A percentile compares a stretch with the other conserved stretches of the same genome.
Evolutionary conservation across 2,329 filamentous ascomycete genomes (phyloP).

Genomic region (Fusarium nelsonii): DNA sequence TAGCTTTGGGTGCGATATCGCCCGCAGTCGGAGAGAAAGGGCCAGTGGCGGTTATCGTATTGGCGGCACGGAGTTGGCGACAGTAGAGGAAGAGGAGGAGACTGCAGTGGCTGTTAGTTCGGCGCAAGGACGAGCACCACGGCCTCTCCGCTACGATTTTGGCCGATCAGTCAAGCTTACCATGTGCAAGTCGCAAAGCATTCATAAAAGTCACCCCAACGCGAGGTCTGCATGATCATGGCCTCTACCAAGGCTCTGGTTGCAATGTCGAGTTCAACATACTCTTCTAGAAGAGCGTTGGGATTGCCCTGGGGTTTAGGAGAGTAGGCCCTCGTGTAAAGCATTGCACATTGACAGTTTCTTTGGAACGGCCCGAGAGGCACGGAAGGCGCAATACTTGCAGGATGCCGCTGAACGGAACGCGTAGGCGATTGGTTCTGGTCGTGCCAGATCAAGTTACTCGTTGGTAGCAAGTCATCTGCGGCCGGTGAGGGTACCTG

Average conservation of each 20-base stretch:
- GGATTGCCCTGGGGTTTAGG: constrained; percentile 38
- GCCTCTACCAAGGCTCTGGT: constrained; percentile 51
- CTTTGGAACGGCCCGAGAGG: constrained; percentile 53
- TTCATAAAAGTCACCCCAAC: constrained; percentile 54
- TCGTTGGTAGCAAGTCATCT: constrained; percentile 53
- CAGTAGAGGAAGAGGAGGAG: constrained; percentile 53
- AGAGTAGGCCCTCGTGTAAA: constrained; percentile 50
- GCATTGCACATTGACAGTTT: constrained; percentile 53
- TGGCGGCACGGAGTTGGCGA: constrained; percentile 49
- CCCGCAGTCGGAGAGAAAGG: constrained; percentile 40
- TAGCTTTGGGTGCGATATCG: constrained; percentile 52
- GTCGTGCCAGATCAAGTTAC: constrained; percentile 52
- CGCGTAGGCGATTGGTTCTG: constrained; percentile 41
- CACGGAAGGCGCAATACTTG: constrained; percentile 47
- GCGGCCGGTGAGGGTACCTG: constrained; percentile 54
- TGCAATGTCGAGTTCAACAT: constrained; percentile 51
- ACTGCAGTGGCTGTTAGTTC: constrained; percentile 35
- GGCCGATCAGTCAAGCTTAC: constrained; percentile 38
- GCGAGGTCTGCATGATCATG: constrained; percentile 51
- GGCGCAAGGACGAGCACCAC: background rate
- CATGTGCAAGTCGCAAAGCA: constrained; percentile 54
- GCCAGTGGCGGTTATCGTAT: constrained; percentile 37
- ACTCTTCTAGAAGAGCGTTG: constrained; percentile 46
- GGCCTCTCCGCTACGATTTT: background rate
- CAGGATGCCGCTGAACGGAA: constrained; percentile 47